These are phyloP conservation scores for Sordariomycetes sp. DNA, from an alignment of 2,329 filamentous ascomycete species.

Conservation along the genomic window DNA sequence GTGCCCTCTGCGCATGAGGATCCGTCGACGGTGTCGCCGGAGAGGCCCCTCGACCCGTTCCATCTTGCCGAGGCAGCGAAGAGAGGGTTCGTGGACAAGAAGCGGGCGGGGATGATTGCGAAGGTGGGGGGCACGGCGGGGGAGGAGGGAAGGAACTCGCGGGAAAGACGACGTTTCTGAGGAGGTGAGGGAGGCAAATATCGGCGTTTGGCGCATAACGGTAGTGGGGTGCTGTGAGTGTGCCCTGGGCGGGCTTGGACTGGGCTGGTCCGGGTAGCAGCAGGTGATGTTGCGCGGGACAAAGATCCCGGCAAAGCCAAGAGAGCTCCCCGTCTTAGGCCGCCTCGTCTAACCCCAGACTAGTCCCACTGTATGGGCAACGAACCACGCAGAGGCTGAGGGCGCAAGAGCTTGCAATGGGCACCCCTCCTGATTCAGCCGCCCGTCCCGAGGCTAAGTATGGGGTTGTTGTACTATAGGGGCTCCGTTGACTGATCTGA, in stretches of 20 bases:
- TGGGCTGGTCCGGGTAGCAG: no score
- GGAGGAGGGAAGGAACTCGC: conserved; percentile 21
- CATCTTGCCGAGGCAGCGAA: conserved; percentile 34
- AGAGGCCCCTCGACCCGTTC: conserved; percentile 26
- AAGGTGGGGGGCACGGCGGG: conserved; percentile 23
- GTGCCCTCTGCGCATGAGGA: conserved; percentile 23
- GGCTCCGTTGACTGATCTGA: no score
- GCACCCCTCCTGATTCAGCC: no score
- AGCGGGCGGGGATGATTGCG: conserved; percentile 25
- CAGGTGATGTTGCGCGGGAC: no score
- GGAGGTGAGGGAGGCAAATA: neutral
- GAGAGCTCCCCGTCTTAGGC: no score
- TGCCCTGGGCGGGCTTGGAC: neutral
- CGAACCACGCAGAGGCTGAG: no score
- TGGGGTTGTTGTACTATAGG: no score
- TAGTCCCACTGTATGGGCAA: no score
- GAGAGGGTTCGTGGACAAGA: conserved; percentile 26
- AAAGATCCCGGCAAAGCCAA: no score
- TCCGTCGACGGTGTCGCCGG: conserved; percentile 11
- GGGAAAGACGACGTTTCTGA: conserved; percentile 8
- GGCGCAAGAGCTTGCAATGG: no score
- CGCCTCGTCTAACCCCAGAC: no score
- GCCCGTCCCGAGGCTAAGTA: no score
- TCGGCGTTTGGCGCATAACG: neutral
- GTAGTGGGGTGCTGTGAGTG: neutral